Percentiles rank a stretch among this genome's conserved stretches.
Conservation (phyloP, 139 green algal genomes). For the Coelastrella sp. region DNA sequence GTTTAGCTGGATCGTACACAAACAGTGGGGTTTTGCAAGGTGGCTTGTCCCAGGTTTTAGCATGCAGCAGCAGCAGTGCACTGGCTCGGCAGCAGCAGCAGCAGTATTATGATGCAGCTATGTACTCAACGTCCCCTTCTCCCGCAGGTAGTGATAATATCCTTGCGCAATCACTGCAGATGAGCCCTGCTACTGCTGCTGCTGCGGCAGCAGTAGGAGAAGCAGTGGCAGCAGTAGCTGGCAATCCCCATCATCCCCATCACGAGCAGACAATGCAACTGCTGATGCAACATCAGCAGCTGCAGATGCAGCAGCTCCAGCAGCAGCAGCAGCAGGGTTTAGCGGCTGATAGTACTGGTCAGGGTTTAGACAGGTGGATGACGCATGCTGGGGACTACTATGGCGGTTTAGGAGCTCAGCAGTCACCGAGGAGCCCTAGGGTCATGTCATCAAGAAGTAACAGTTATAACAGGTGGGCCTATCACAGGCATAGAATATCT, state of each 20-base stretch:
- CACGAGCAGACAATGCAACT: slow-evolving; percentile 32
- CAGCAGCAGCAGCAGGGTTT: background rate
- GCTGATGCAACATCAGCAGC: slow-evolving; percentile 33
- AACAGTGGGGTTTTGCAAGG: too few relatives aligned
- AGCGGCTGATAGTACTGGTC: background rate
- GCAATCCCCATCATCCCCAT: slow-evolving; percentile 36
- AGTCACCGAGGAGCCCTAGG: background rate
- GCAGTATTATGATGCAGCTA: background rate
- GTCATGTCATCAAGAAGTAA: background rate
- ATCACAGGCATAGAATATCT: background rate
- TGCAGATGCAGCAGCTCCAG: slow-evolving; percentile 35
- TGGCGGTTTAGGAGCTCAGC: background rate
- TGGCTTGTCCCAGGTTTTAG: background rate
- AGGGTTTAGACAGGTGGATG: background rate
- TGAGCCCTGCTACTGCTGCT: slow-evolving; percentile 21
- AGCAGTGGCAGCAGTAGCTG: slow-evolving; percentile 30
- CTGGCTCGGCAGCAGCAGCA: background rate
- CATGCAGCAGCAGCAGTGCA: background rate
- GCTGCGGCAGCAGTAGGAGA: background rate
- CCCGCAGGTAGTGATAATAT: background rate
- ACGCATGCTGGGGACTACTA: background rate
- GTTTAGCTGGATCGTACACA: background rate
- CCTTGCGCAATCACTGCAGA: background rate
- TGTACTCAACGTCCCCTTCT: background rate
- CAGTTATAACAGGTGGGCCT: background rate